A percentile compares a stretch with the other conserved stretches of the same genome.
Evolutionary conservation across 2,329 filamentous ascomycete species (phyloP).

Genomic region (Hortaea werneckii): DNA sequence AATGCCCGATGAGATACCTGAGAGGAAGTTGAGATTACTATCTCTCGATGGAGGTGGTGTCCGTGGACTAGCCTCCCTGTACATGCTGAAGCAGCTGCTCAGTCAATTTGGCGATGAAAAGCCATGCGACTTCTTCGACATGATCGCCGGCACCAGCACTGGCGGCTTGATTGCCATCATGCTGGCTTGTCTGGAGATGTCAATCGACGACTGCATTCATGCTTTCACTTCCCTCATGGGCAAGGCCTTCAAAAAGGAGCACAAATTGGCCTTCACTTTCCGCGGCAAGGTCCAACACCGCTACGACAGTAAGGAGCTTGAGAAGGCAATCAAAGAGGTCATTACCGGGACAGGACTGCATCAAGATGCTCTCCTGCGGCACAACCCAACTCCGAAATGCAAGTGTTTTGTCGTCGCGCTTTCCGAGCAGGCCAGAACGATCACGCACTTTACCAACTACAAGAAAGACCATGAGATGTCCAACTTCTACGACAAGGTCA

Average conservation of each 20-base stretch:
- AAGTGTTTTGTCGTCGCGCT: too few relatives aligned
- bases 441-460: too few relatives aligned
- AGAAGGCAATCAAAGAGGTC: neutral
- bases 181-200: neutral
- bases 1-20: too few relatives aligned
- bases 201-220: neutral
- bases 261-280: neutral
- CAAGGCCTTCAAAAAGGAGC: neutral
- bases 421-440: too few relatives aligned
- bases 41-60: neutral
- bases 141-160: neutral
- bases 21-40: neutral
- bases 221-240: neutral
- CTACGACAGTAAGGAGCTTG: neutral
- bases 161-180: neutral
- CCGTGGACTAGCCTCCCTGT: neutral
- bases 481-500: neutral
- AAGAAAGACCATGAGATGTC: too few relatives aligned
- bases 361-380: neutral
- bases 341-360: neutral
- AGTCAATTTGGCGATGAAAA: neutral
- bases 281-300: neutral
- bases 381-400: neutral
- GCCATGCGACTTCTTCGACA: neutral
- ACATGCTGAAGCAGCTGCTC: neutral